Conservation (phyloP, 2,329 filamentous ascomycete species). For the Microcera coccophila region DNA sequence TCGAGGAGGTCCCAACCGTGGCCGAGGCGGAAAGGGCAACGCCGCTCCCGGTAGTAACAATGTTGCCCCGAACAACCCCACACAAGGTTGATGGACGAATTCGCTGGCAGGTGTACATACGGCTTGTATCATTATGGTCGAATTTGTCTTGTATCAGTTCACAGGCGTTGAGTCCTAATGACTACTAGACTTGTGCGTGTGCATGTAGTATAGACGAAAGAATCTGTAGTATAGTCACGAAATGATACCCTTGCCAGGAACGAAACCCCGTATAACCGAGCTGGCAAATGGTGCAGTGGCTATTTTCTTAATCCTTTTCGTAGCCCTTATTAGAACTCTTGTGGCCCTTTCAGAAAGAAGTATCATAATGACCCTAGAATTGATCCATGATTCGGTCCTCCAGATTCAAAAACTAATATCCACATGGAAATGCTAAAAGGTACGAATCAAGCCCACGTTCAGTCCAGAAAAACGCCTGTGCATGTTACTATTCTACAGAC, state of each 20-base stretch:
- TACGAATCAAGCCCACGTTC: neutral
- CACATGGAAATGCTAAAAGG: neutral
- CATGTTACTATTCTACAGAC: slow-evolving; percentile 10
- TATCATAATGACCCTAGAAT: too few relatives aligned
- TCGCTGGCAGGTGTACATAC: neutral
- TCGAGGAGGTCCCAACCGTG: slow-evolving; percentile 32
- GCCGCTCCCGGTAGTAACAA: neutral
- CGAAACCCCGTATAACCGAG: too few relatives aligned
- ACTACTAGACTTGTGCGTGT: neutral
- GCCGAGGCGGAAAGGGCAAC: slow-evolving; percentile 31
- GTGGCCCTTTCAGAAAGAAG: too few relatives aligned
- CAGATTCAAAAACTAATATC: too few relatives aligned
- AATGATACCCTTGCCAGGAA: neutral
- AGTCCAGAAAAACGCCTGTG: slow-evolving; percentile 18
- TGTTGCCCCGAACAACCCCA: slow-evolving; percentile 13
- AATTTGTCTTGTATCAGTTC: neutral
- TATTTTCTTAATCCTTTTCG: too few relatives aligned
- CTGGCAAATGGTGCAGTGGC: too few relatives aligned
- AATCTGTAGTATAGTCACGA: neutral
- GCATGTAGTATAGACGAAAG: neutral
- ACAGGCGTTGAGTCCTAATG: too few relatives aligned
- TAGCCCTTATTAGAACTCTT: too few relatives aligned
- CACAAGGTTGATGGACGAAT: slow-evolving; percentile 4
- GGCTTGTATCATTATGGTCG: neutral
- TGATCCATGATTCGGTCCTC: too few relatives aligned